Evolutionary conservation across 1,284 basidiomycete genomes (phyloP), one percentile per base, ranked within the genome.

Genomic region (Spongiforma sp.): DNA sequence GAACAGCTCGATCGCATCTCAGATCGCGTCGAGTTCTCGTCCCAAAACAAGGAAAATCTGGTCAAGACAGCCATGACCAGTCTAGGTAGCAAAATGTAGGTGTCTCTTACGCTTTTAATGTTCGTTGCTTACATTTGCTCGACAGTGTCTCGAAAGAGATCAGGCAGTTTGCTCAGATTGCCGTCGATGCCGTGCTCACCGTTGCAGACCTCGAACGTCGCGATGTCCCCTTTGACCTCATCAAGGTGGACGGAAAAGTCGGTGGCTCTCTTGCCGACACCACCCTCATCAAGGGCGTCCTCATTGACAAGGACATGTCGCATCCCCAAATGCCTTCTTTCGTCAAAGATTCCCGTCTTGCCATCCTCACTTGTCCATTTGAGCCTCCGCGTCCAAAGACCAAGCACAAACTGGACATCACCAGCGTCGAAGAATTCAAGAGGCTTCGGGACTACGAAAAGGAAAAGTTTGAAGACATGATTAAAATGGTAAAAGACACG

Each of bases 231-330:
- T 99, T 99, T 79, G 97, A 99, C 81, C 85, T 99, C 68, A 99
- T 99, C 87, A 99, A 99, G 80, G 97, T 99, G 36, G 95, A 98
- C 74, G 97, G 97, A 75, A 99, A 99, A 83, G 96, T 99, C 68
- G 98, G 97, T 61, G 97, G 98, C 53, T 94, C 94, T 12, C 88
- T 99, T 55, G 95, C 95, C 37, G 98, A 99, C 80, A 99, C 95
- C 11, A 86, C 87, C 36, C 87, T 98, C 69, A 96, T 98, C 78
- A 92, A 93, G 72, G 96, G 97, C 72, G 97, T 99, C 50, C 93
- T 99, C 69, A 89, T 99, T 77, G 96, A 99, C 89, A 98, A 99
- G 82, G 96, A 99, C 82, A 96, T 99, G 91, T 98, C 96, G 28
- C 97, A 99, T 76, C 94, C 97, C 12, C 96, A 98, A 81, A 99